Percentiles rank a stretch among this genome's conserved stretches.
These are phyloP conservation scores for Allantophomopsis cytisporea DNA, from an alignment of 2,329 filamentous ascomycete species.

Conservation along the genomic window DNA sequence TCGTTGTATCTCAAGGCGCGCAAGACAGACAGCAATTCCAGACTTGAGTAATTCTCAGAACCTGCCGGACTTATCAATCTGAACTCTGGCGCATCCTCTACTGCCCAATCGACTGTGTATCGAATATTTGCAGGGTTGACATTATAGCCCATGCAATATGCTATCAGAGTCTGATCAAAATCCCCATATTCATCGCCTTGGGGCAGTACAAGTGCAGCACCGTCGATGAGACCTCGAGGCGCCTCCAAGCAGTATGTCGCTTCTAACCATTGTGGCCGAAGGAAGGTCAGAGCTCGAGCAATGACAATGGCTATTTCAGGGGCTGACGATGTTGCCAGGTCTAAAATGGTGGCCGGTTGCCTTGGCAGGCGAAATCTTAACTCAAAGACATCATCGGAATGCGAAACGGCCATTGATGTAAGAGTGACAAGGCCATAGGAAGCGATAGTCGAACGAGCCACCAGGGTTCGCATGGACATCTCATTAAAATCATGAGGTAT, in stretches of 20 bases:
- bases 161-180: slow-evolving; percentile 53
- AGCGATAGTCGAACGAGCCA: slow-evolving; percentile 26
- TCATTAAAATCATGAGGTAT: slow-evolving; percentile 37
- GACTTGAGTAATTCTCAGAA: slow-evolving; percentile 36
- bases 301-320: slow-evolving; percentile 50
- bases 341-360: slow-evolving; percentile 37
- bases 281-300: slow-evolving; percentile 43
- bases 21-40: slow-evolving; percentile 59
- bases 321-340: slow-evolving; percentile 49
- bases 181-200: slow-evolving; percentile 12
- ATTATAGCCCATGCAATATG: slow-evolving; percentile 57
- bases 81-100: slow-evolving; percentile 56
- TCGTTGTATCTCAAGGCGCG: slow-evolving; percentile 59
- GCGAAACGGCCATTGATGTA: slow-evolving; percentile 41
- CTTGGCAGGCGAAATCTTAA: slow-evolving; percentile 48
- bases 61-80: slow-evolving; percentile 43
- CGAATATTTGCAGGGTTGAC: slow-evolving; percentile 53
- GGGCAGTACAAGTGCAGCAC: slow-evolving; percentile 16
- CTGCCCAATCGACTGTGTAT: slow-evolving; percentile 44
- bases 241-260: slow-evolving; percentile 49
- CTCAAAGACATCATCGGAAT: slow-evolving; percentile 52
- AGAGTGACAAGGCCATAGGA: slow-evolving; percentile 52
- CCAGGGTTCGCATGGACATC: slow-evolving; percentile 26
- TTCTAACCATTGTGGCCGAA: slow-evolving; percentile 52
- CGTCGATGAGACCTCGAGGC: slow-evolving; percentile 38